These are phyloP conservation scores for Rhizopogon vinicolor DNA, from an alignment of 768 basidiomycete genomes.

Conservation along the genomic window DNA sequence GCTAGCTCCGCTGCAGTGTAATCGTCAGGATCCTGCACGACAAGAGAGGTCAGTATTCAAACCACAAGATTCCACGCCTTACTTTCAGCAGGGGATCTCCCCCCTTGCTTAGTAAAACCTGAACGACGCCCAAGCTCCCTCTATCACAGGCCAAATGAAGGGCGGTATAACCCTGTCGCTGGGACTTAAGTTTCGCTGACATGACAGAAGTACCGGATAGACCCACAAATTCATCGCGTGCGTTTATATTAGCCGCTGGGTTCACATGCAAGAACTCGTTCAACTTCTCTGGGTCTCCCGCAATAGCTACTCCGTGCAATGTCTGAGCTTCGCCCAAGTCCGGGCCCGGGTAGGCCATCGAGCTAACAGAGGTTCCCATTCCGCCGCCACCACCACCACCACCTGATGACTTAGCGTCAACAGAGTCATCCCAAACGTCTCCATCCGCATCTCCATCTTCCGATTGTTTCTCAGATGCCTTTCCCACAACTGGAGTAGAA, in stretches of 20 bases:
- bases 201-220: neutral
- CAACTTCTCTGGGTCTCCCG: constrained; percentile 46
- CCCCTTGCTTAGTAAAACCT: constrained; percentile 55
- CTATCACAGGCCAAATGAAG: constrained; percentile 86
- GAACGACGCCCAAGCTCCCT: constrained; percentile 56
- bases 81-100: constrained; percentile 68
- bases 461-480: constrained; percentile 5
- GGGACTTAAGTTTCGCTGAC: constrained; percentile 1
- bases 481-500: constrained; percentile 2
- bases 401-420: constrained; percentile 18
- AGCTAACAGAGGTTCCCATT: constrained; percentile 63
- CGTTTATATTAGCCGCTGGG: constrained; percentile 48
- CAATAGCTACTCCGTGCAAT: constrained; percentile 63
- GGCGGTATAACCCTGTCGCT: constrained; percentile 75
- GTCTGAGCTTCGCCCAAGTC: constrained; percentile 34
- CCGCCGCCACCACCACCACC: constrained; percentile 33
- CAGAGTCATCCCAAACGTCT: constrained; percentile 43
- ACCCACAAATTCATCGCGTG: constrained; percentile 70
- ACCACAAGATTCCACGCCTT: constrained; percentile 3
- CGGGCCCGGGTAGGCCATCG: constrained; percentile 37
- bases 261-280: constrained; percentile 37
- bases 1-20: constrained; percentile 60
- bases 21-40: constrained; percentile 60
- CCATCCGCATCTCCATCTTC: constrained; percentile 23
- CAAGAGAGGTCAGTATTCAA: constrained; percentile 7